These are phyloP conservation scores for Candida palmyrensis DNA, from an alignment of 805 yeast genomes.

Conservation along the genomic window DNA sequence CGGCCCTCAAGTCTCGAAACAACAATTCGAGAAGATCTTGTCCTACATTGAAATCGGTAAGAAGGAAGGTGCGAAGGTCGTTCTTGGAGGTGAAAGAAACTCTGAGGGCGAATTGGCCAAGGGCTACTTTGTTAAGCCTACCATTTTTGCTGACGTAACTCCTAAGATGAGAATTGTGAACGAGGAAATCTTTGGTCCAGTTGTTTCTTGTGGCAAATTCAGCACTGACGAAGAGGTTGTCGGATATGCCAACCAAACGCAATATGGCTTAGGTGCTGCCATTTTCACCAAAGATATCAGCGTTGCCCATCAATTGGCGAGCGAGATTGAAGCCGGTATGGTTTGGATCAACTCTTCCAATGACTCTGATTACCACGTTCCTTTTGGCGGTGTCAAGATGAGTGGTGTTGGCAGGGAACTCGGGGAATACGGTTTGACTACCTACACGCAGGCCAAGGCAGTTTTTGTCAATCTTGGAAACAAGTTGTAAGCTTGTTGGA, in stretches of 20 bases:
- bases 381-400: conserved; percentile 78
- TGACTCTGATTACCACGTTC: conserved; percentile 41
- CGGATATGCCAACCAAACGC: conserved; percentile 62
- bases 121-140: conserved; percentile 72
- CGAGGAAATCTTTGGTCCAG: conserved; percentile 91
- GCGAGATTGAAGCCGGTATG: conserved; percentile 41
- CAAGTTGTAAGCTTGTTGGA: too few species aligned
- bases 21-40: conserved; percentile 51
- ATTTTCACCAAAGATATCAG: conserved; percentile 66
- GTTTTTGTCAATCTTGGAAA: conserved; percentile 65
- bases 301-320: conserved; percentile 60
- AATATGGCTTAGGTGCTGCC: conserved; percentile 80
- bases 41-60: conserved; percentile 38
- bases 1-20: conserved; percentile 59
- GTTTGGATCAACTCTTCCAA: conserved; percentile 44
- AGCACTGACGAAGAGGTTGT: conserved; percentile 63
- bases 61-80: conserved; percentile 39
- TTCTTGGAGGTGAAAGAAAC: conserved; percentile 39
- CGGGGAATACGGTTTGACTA: conserved; percentile 66
- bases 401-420: conserved; percentile 81
- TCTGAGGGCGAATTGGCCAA: conserved; percentile 31
- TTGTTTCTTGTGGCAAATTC: conserved; percentile 65
- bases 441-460: conserved; percentile 73
- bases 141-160: conserved; percentile 67
- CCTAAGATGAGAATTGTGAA: conserved; percentile 60